Percentiles rank a stretch among this genome's conserved stretches.
phyloP scores from a whole-genome alignment of 2,329 filamentous ascomycete species.

The Beauveria brongniartii region DNA sequence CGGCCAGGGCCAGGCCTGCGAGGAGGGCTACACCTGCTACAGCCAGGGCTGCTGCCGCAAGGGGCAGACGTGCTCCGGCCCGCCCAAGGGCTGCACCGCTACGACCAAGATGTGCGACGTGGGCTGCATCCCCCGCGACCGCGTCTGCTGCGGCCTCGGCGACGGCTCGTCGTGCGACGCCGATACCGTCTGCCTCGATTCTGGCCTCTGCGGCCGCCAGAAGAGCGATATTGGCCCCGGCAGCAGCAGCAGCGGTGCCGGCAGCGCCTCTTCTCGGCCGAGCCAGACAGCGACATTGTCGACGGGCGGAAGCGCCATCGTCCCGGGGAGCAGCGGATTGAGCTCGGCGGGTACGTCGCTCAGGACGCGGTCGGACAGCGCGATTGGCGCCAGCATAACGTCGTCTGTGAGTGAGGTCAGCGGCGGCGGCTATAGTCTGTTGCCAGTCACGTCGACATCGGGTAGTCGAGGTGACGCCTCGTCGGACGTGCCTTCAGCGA shows the following conservation, averaged over 20 bases:
- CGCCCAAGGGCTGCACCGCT: conserved; percentile 1
- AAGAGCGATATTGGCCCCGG: not conserved
- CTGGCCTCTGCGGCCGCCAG: not conserved
- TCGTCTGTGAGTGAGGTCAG: not conserved
- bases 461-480: not conserved
- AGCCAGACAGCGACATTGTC: not conserved
- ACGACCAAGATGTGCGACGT: conserved; percentile 5
- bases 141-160: conserved; percentile 6
- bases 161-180: conserved; percentile 6
- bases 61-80: conserved; percentile 1
- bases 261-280: too few relatives aligned
- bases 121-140: conserved; percentile 3
- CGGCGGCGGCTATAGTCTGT: not conserved
- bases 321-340: not conserved
- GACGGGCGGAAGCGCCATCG: too few relatives aligned
- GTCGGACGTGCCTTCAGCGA: not conserved
- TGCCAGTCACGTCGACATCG: not conserved
- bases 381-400: not conserved
- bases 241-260: not conserved
- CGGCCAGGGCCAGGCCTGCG: conserved; percentile 8
- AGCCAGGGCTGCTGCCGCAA: conserved; percentile 8
- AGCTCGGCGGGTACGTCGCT: not conserved
- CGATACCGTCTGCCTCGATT: not conserved
- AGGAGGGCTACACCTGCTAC: conserved; percentile 6
- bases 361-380: not conserved